Evolutionary conservation across 371 early-diverging fungal species (phyloP), one percentile per base, ranked within the genome.

Genomic region (Syncephalastrum sp.): DNA sequence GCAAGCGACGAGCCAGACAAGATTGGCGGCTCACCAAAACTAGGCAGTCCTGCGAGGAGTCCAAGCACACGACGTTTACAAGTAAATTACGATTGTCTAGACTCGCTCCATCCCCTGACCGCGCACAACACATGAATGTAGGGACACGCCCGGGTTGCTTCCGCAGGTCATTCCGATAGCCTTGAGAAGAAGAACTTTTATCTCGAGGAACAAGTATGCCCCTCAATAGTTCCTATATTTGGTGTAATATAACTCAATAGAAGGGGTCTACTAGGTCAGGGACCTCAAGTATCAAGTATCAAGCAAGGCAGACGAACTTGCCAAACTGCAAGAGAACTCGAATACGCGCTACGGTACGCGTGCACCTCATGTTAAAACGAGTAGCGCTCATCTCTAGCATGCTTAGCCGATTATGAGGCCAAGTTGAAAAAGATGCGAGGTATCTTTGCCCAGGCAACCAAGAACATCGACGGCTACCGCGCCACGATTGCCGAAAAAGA

Each of bases 381-480:
- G 12, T 10, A 33, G 10, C 12, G 38, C 8, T 33, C 12, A 33
- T 33, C 41, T 29, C 27, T n/a, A 25, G 12, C 44, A 10, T 21
- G 1, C 21, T 3, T 60, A 79, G 74, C 52, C 50, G 80, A 79
- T 57, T 67, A 74, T 50, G 74, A 75, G 46, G 70, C 69, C 6
- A 79, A 76, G 45, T 25, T 76, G 19, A 75, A 72, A 47, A 65
- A 70, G 54, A 79, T 79, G 80, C 54, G 75, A 68, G 79, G 79
- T 79, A 73, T 86, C 10, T 86, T 86, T 66, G 82, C 80, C 5
- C 83, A 80, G 41, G 83, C 84, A 25, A 82, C 82, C 42, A 83
- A 81, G 51, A 86, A 74, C 45, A 59, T 86, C 38, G 83, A 82
- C 55, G 75, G 77, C 17, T 82, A 83, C 53, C 74, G 86, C 5